Conservation (phyloP, 1,284 basidiomycete genomes). For the Ceratorhiza oryzae-sativae region DNA sequence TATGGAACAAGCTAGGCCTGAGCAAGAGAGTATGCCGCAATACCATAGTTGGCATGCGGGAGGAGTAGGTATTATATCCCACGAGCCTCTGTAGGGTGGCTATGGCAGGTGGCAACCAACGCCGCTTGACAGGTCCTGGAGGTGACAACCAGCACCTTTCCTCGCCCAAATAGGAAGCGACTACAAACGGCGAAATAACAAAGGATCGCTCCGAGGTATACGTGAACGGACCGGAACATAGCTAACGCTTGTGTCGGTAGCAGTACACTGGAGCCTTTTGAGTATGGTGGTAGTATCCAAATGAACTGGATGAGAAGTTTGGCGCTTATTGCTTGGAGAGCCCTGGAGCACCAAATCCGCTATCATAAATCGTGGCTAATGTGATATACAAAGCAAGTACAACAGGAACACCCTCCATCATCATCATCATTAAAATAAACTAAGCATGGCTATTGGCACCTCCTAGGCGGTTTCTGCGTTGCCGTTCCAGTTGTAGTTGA, state of each 20-base stretch:
- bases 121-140: not conserved
- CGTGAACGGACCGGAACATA: not conserved
- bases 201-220: not conserved
- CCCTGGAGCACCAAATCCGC: too few species aligned
- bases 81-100: not conserved
- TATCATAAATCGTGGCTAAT: not conserved
- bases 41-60: too few species aligned
- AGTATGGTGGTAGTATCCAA: not conserved
- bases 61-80: not conserved
- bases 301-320: not conserved
- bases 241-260: not conserved
- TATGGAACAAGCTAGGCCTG: too few species aligned
- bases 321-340: constrained; percentile 1
- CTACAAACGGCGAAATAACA: not conserved
- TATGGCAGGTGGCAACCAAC: not conserved
- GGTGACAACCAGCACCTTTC: not conserved
- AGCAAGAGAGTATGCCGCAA: too few species aligned
- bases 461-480: too few species aligned
- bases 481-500: not conserved
- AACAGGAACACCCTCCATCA: not conserved
- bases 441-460: too few species aligned
- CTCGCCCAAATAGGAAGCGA: constrained; percentile 2
- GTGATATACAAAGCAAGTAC: not conserved
- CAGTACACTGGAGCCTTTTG: not conserved
- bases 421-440: too few species aligned